These are phyloP conservation scores for Albugo candida DNA, from an alignment of 352 stramenopile genomes.

Conservation along the genomic window DNA sequence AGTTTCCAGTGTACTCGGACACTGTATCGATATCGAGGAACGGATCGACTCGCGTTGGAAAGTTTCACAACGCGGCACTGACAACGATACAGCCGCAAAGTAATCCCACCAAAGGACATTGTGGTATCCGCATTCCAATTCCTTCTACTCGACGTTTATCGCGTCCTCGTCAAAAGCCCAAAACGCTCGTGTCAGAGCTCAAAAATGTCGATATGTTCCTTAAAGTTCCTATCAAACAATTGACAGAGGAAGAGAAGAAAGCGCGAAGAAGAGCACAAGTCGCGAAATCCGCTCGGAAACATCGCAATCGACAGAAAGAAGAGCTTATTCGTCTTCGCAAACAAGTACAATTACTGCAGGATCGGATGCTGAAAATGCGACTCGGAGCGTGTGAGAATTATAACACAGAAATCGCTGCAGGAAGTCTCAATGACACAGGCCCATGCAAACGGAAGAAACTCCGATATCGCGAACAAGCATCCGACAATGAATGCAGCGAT, in stretches of 20 bases:
- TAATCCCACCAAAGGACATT: no score
- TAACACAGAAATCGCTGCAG: slow-evolving; percentile 10
- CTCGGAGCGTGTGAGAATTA: slow-evolving; percentile 15
- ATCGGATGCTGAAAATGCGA: slow-evolving; percentile 58
- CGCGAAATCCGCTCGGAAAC: slow-evolving; percentile 63
- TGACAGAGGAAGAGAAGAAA: slow-evolving; percentile 76
- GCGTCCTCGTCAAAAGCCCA: no score
- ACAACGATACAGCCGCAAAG: no score
- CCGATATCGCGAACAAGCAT: no score
- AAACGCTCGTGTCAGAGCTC: no score
- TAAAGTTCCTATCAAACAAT: slow-evolving; percentile 54
- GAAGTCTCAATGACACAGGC: no score
- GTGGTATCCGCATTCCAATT: no score
- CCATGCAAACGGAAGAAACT: slow-evolving; percentile 42
- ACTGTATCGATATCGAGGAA: no score
- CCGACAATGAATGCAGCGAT: not conserved
- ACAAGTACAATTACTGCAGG: slow-evolving; percentile 52
- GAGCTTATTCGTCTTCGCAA: slow-evolving; percentile 46
- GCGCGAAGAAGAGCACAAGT: slow-evolving; percentile 54
- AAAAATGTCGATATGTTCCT: slow-evolving; percentile 54
- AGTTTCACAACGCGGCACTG: no score
- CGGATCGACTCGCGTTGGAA: no score
- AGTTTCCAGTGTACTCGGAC: no score
- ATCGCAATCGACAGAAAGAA: slow-evolving; percentile 66
- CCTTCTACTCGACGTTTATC: no score